Percentiles rank a stretch among this genome's conserved stretches.
Evolutionary conservation across 257 asterid species (phyloP).

Genomic region (Paraleonurus japonicus): DNA sequence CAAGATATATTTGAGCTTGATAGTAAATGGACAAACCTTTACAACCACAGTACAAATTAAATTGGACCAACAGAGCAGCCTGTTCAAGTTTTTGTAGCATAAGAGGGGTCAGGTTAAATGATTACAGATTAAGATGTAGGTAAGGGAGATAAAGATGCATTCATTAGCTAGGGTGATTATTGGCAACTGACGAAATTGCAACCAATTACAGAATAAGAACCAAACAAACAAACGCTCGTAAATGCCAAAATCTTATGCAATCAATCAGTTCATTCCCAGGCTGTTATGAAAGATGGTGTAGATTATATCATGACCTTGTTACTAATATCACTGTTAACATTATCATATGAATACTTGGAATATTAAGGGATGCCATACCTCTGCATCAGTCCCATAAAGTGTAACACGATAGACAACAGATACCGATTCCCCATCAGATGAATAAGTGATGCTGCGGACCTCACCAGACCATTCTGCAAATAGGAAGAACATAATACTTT

Average conservation of each 20-base stretch:
- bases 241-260: too few relatives aligned
- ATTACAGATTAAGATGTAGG: neutral
- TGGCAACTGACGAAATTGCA: neutral
- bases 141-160: neutral
- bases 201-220: neutral
- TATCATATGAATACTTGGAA: neutral
- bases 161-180: neutral
- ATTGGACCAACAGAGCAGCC: neutral
- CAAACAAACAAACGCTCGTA: neutral
- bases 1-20: neutral
- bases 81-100: neutral
- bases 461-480: conserved; percentile 90
- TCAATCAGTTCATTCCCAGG: too few relatives aligned
- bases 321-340: neutral
- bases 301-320: neutral
- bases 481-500: conserved; percentile 2
- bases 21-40: too few relatives aligned
- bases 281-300: too few relatives aligned
- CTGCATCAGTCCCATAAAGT: conserved; percentile 88
- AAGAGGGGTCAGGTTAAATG: neutral
- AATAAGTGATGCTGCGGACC: conserved; percentile 71
- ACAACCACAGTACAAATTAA: neutral
- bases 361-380: conserved; percentile 44
- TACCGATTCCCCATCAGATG: conserved; percentile 70
- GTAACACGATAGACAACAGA: conserved; percentile 85